Evolutionary conservation across 2,329 filamentous ascomycete species (phyloP).

Genomic region (Aspergillus sergii): DNA sequence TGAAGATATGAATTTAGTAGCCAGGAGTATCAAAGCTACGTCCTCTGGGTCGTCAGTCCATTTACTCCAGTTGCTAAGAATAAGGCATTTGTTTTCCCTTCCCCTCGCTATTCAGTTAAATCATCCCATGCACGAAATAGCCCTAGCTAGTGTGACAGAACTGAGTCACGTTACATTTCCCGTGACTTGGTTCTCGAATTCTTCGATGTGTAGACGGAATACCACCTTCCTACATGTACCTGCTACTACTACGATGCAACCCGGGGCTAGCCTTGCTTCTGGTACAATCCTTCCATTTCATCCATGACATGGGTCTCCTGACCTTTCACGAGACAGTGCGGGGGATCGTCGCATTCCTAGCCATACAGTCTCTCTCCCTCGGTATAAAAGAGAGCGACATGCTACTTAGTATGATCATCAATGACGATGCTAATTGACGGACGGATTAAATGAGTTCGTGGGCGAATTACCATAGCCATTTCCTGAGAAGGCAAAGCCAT

Average conservation of each 20-base stretch:
- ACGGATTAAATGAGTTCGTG: not conserved
- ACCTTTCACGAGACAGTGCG: not conserved
- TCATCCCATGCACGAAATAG: not conserved
- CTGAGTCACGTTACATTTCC: not conserved
- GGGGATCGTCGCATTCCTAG: not conserved
- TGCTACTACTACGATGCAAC: not conserved
- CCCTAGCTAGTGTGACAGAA: no score
- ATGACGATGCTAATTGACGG: not conserved
- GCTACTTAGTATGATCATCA: not conserved
- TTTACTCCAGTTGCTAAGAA: not conserved
- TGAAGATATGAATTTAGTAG: slow-evolving; percentile 13
- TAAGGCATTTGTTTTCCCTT: no score
- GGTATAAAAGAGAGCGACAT: not conserved
- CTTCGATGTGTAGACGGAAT: not conserved
- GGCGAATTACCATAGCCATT: not conserved
- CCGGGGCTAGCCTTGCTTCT: no score
- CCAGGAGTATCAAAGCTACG: not conserved
- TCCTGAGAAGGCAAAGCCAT: not conserved
- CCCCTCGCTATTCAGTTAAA: not conserved
- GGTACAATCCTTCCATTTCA: not conserved
- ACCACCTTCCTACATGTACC: not conserved
- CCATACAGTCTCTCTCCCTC: not conserved
- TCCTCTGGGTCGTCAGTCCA: not conserved
- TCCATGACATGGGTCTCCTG: not conserved
- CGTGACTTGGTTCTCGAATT: not conserved